phyloP scores from a whole-genome alignment of 78 protist genomes.

The Dictyostelium purpureum region DNA sequence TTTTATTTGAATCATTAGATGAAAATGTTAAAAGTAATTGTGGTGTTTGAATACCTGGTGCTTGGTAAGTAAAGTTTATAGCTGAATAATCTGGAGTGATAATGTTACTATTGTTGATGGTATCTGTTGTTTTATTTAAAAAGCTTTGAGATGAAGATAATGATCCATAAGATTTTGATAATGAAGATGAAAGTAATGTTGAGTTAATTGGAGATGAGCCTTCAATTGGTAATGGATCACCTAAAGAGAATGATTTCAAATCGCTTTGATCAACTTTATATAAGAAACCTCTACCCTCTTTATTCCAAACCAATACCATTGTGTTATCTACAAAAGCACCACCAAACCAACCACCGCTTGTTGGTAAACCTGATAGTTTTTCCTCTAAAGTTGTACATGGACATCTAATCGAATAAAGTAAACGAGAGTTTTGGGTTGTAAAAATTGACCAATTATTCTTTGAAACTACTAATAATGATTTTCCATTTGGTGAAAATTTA shows the following conservation, averaged over 20 bases:
- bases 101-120: not conserved
- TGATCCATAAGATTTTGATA: constrained; percentile 26
- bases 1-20: not conserved
- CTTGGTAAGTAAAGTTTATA: not conserved
- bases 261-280: constrained; percentile 23
- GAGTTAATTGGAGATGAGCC: constrained; percentile 50
- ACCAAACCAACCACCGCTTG: constrained; percentile 68
- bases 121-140: not conserved
- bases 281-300: constrained; percentile 45
- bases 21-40: not conserved
- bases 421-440: constrained; percentile 37
- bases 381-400: constrained; percentile 1
- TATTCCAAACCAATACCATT: constrained; percentile 40
- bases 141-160: not conserved
- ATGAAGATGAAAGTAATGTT: not conserved
- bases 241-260: constrained; percentile 49
- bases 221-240: constrained; percentile 56
- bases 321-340: constrained; percentile 63
- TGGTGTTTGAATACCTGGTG: not conserved
- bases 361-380: constrained; percentile 8
- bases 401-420: constrained; percentile 27
- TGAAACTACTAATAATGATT: constrained; percentile 28
- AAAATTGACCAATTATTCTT: constrained; percentile 65
- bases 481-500: constrained; percentile 75
- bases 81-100: not conserved